Base-by-base conservation (phyloP, 805 yeast species). In the Nematodospora valgi region DNA sequence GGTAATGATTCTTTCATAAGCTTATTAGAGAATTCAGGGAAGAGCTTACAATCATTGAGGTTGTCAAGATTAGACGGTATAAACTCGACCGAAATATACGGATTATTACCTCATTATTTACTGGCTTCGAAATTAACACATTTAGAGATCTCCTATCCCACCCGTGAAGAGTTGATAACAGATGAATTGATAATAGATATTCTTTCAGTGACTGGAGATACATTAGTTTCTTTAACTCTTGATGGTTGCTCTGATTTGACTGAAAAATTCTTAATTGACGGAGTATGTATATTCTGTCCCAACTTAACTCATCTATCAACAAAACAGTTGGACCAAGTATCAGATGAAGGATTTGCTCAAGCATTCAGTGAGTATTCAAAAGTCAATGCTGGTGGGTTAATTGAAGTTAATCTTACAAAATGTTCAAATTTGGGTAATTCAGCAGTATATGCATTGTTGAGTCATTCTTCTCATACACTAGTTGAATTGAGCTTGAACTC, bases 171-270 rank as follows among this genome's bases (percentile, higher is more conserved):
- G 7, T 64, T 84, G 23, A 67, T 86, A 1, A 72, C 74, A 19
- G 94, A 88, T 56, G 85, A 83, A 15, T 62, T 78, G 11, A 32
- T 91, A 6, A 69, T 80, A 17, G 78, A 76, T 34, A 56, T 86
- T 1, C 49, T 88, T 18, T 71, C 81, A 1, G 65, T 69, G 6
- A 69, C 78, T 21, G 95, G 96, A 5, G 72, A 73, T 9, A 66
- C 78, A 2, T 59, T 93, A 30, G 65, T 64, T 27, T 53, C 71
- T 1, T 62, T 93, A 20, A 67, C 67, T 13, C 62, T 93, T 11
- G 86, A 82, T 49, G 94, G 94, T 1, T 86, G 95, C 47, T 54
- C 78, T 0, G 78, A 67, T 1, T 58, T 93, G 14, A 81, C 95
- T 0, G 95, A 88, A 50, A 65, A 62, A 1, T 70, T 80, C 38